Percentiles rank a stretch among this genome's conserved stretches.
Conservation (phyloP, 2,329 filamentous ascomycete genomes). For the Venturia pyrina region DNA sequence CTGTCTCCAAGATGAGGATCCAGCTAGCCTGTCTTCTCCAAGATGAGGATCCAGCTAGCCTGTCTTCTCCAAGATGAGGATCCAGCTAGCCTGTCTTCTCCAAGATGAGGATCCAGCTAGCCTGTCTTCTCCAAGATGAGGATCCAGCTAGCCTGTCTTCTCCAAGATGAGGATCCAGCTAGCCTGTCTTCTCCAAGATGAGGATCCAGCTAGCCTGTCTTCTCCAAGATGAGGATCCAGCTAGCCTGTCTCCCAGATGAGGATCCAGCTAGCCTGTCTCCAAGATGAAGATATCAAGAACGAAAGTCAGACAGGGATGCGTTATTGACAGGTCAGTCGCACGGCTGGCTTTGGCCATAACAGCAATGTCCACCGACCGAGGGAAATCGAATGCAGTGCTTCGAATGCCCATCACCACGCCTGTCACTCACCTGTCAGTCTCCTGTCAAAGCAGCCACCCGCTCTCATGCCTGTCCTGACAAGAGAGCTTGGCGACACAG, state of each 20-base stretch:
- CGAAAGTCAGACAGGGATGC: neutral
- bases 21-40: no score
- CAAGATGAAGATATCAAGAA: neutral
- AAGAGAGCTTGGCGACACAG: neutral
- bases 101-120: no score
- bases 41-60: no score
- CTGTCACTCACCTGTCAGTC: conserved; percentile 5
- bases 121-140: no score
- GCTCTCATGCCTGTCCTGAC: neutral
- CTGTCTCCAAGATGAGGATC: neutral
- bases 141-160: no score
- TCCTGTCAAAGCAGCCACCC: conserved; percentile 5
- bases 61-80: no score
- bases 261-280: no score
- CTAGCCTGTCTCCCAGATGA: neutral
- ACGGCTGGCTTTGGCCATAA: neutral
- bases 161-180: no score
- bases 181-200: no score
- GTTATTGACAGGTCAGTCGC: neutral
- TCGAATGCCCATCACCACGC: neutral
- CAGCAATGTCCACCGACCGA: neutral
- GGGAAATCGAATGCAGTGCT: neutral
- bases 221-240: no score
- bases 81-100: no score
- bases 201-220: no score